These are phyloP conservation scores for Casuarina equisetifolia DNA, from an alignment of 306 rosid species.

Conservation along the genomic window DNA sequence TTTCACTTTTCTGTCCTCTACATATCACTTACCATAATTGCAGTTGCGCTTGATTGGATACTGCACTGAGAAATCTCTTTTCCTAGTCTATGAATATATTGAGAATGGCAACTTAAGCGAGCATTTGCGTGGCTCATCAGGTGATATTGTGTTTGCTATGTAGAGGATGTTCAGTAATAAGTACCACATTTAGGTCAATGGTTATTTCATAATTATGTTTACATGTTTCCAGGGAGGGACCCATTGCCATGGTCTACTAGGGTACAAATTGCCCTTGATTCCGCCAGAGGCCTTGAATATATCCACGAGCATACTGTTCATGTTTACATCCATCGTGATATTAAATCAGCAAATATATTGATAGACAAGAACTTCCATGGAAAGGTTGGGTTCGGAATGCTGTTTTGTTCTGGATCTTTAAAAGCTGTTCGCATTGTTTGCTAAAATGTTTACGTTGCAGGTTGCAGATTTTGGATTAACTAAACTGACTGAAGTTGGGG, in stretches of 20 bases:
- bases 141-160: slow-evolving; percentile 37
- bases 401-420: slow-evolving; percentile 6
- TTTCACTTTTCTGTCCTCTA: background rate
- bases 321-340: slow-evolving; percentile 93
- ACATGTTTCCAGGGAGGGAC: slow-evolving; percentile 55
- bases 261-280: slow-evolving; percentile 93
- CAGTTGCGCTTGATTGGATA: slow-evolving; percentile 97
- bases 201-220: slow-evolving; percentile 19
- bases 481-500: slow-evolving; percentile 86
- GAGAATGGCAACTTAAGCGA: slow-evolving; percentile 57
- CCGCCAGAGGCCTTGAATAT: slow-evolving; percentile 97
- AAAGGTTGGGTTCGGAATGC: slow-evolving; percentile 53
- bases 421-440: slow-evolving; percentile 24
- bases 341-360: slow-evolving; percentile 93
- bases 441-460: slow-evolving; percentile 38
- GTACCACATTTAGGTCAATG: slow-evolving; percentile 6
- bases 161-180: slow-evolving; percentile 10
- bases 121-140: slow-evolving; percentile 88
- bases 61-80: slow-evolving; percentile 83
- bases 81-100: slow-evolving; percentile 75
- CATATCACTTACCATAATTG: slow-evolving; percentile 4
- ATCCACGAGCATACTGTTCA: slow-evolving; percentile 99
- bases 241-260: slow-evolving; percentile 83
- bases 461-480: slow-evolving; percentile 98
- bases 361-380: slow-evolving; percentile 79